Evolutionary conservation across 441 rosid species (phyloP), one percentile per base, ranked within the genome.

Genomic region (Bruguiera hainesii): DNA sequence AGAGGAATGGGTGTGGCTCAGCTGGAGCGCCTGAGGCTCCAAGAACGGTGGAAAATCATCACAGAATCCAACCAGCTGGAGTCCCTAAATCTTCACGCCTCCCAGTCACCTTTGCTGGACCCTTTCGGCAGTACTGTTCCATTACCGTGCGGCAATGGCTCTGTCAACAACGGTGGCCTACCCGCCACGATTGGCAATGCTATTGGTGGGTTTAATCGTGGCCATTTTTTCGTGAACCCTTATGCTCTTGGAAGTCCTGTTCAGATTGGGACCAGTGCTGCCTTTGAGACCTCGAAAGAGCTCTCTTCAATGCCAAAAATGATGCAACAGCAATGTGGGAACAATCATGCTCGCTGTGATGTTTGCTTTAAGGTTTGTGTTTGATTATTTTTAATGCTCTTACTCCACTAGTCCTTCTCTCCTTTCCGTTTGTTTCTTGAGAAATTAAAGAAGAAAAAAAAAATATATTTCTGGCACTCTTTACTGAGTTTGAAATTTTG

Each of bases 261-360:
- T 49, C 74, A 37, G 55, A 51, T 53, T 23, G 63, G 56, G 23
- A n/a, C 25, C 51, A 67, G 75, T 66, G 69, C 46, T 75, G 73
- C 61, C 55, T 73, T 64, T 72, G 91, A 82, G 85, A 76, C 86
- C 71, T 76, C 89, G 16, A 79, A 67, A 61, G 93, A 88, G 91
- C 97, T 87, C 93, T 79, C 98, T 92, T 90, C 96, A 87, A 85
- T 84, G 66, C 91, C 93, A 85, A 92, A 85, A 70, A 26, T 29
- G 52, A 74, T 59, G 62, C 60, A 21, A 76, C 86, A 73, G 48
- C 71, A 75, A 26, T 20, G 61, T 71, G 35, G 55, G 21, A 42
- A 53, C 33, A 39, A 50, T 66, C 23, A 48, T 60, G 46, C 71
- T 49, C 72, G 67, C 20, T 67, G 62, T 72, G 82, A 84, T 68